Percentiles rank a stretch among this genome's conserved stretches.
phyloP scores from a whole-genome alignment of 164 flowering plant genomes.

The Aristolochia californica region DNA sequence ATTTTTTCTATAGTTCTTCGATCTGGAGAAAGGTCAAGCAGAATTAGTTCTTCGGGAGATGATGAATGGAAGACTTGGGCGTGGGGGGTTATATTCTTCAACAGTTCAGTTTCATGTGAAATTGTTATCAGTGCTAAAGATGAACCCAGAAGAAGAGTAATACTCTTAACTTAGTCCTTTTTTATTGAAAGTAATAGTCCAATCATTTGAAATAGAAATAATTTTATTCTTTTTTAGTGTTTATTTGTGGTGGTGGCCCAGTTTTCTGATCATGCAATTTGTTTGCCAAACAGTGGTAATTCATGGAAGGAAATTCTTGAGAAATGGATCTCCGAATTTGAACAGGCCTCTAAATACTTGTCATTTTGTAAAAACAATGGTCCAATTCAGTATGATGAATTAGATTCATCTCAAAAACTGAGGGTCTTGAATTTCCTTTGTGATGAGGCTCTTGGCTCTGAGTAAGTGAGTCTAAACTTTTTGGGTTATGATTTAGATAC shows the following conservation, averaged over 20 bases:
- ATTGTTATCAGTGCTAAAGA: conserved; percentile 35
- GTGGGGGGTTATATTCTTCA: conserved; percentile 32
- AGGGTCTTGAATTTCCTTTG: conserved; percentile 59
- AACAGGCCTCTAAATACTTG: conserved; percentile 22
- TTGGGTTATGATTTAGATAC: not conserved
- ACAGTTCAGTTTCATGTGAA: conserved; percentile 39
- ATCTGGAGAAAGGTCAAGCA: conserved; percentile 50
- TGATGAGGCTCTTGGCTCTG: conserved; percentile 66
- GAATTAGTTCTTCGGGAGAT: conserved; percentile 56
- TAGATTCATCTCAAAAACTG: conserved; percentile 51
- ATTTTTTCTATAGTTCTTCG: conserved; percentile 38
- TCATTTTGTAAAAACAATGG: conserved; percentile 23
- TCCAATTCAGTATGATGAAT: conserved; percentile 31
- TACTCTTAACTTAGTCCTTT: not conserved
- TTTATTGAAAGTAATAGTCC: too few species aligned
- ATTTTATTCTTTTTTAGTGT: too few species aligned
- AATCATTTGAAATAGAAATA: too few species aligned
- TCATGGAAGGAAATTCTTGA: conserved; percentile 56
- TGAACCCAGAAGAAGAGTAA: conserved; percentile 53
- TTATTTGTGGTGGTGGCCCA: too few species aligned
- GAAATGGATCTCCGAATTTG: conserved; percentile 39
- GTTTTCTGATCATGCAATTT: conserved; percentile 7
- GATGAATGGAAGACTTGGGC: conserved; percentile 26
- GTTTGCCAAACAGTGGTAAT: conserved; percentile 18
- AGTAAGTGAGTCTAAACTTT: conserved; percentile 31